Conservation (phyloP, 331 rosid genomes). For the Stylosanthes scabra region DNA sequence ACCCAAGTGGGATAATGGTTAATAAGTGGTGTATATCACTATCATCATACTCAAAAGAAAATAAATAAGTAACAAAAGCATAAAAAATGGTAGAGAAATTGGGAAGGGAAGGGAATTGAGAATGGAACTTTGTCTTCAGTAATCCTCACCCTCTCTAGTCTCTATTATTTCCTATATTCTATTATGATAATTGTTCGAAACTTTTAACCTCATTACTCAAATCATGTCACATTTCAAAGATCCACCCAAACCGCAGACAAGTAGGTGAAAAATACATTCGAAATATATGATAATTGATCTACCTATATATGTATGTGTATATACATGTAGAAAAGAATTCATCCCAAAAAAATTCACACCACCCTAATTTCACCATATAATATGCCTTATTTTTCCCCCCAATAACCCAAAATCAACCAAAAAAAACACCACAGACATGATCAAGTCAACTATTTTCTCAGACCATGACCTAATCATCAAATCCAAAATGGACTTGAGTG, state of each 20-base stretch:
- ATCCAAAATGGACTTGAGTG: not conserved
- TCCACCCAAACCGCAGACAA: conserved; percentile 39
- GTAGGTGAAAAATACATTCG: conserved; percentile 13
- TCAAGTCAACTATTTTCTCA: not conserved
- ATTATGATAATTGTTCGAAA: conserved; percentile 34
- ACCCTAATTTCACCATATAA: not conserved
- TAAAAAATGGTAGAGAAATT: too few relatives aligned
- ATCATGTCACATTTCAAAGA: conserved; percentile 23
- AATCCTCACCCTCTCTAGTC: conserved; percentile 5
- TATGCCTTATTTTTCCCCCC: not conserved
- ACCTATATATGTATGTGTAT: conserved; percentile 47
- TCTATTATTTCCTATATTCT: conserved; percentile 19
- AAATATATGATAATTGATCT: conserved; percentile 7
- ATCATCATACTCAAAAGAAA: too few relatives aligned
- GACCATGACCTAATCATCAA: not conserved
- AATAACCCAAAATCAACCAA: not conserved
- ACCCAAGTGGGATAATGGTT: too few relatives aligned
- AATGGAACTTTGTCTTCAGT: conserved; percentile 29
- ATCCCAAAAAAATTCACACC: conserved; percentile 5
- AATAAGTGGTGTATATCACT: too few relatives aligned
- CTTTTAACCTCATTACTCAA: conserved; percentile 36
- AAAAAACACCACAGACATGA: too few relatives aligned
- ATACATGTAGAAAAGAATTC: conserved; percentile 46
- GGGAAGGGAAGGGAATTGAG: too few relatives aligned
- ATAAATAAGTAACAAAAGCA: too few relatives aligned